A percentile compares a stretch with the other conserved stretches of the same genome.
Conservation (phyloP, 2,329 filamentous ascomycete genomes). For the Curvularia lunata region DNA sequence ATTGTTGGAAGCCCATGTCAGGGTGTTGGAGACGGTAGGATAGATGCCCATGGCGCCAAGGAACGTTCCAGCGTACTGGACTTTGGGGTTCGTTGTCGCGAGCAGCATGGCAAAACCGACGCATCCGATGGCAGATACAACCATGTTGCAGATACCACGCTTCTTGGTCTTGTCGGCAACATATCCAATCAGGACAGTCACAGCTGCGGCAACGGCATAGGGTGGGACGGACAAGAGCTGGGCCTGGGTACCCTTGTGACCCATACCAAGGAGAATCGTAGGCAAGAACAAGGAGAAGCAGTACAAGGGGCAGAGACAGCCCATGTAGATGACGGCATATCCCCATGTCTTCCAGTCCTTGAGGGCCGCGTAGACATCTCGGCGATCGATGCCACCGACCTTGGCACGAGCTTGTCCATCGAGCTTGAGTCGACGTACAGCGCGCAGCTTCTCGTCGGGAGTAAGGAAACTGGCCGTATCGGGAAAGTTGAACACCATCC, state of each 20-base stretch:
- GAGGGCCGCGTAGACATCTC: conserved; percentile 53
- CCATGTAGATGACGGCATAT: conserved; percentile 68
- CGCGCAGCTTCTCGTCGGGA: conserved; percentile 59
- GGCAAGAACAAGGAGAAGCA: conserved; percentile 51
- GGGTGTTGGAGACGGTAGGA: conserved; percentile 83
- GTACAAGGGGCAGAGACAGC: conserved; percentile 58
- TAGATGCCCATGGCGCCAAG: conserved; percentile 88
- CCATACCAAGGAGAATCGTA: conserved; percentile 56
- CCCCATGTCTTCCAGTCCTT: conserved; percentile 58
- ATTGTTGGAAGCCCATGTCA: conserved; percentile 89
- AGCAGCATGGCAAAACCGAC: conserved; percentile 82
- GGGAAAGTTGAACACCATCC: conserved; percentile 70
- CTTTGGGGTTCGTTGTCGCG: conserved; percentile 64
- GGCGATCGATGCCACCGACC: conserved; percentile 44
- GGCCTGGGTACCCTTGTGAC: conserved; percentile 66
- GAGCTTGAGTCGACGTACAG: conserved; percentile 68
- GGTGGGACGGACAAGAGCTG: conserved; percentile 79
- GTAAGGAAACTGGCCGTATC: conserved; percentile 65
- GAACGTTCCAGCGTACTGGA: conserved; percentile 85
- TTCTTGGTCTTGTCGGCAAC: conserved; percentile 75
- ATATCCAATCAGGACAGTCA: conserved; percentile 74
- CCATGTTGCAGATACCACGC: conserved; percentile 82
- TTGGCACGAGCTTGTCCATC: conserved; percentile 73
- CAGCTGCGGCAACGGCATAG: conserved; percentile 71
- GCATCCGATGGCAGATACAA: conserved; percentile 72